Evolutionary conservation across 2,329 filamentous ascomycete species (phyloP), one percentile per base, ranked within the genome.

Genomic region (Ophiostoma triangulosporum): DNA sequence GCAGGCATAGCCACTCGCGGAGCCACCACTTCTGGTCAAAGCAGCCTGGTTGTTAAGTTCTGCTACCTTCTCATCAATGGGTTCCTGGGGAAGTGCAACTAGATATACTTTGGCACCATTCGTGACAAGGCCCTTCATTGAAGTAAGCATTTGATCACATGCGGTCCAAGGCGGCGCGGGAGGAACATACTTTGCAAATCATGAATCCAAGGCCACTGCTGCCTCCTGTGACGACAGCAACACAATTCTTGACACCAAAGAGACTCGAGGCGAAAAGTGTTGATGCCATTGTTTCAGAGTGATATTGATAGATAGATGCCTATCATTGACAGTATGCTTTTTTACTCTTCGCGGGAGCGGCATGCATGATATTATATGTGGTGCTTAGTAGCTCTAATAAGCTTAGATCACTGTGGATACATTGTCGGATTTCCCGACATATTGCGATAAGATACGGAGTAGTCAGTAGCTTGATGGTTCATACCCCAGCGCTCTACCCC

Each of bases 21-120:
- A 20, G n/a, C 55, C 55, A 17, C 53, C 52, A 27, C 22, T 36
- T 11, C 38, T 32, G 3, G 15, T 12, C 4, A 49, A 14, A 1
- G 8, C 80, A 1, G 70, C 70, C 24, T 86, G 75, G 20, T 75
- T 71, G 55, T 83, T 69, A 45, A 84, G 78, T 54, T 81, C 65
- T 46, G 77, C 77, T 1, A 78, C 76, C 31, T 69, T 75, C 17
- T 81, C 77, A 48, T 73, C 70, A 66, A 83, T 71, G 62, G 83
- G 83, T 61, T 80, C 81, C 26, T 71, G 69, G 43, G 77, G 80
- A 15, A 78, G 79, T 31, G 84, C 82, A 24, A 79, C 80, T 57
- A 88, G 82, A 70, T 86, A 87, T 6, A 87, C 83, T 57, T 77
- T 83, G 55, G 77, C 78, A 57, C 83, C 81, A 64, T 85, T 86